A percentile compares a stretch with the other conserved stretches of the same genome.
Conservation (phyloP, 306 rosid species). For the Trifolium repens region DNA sequence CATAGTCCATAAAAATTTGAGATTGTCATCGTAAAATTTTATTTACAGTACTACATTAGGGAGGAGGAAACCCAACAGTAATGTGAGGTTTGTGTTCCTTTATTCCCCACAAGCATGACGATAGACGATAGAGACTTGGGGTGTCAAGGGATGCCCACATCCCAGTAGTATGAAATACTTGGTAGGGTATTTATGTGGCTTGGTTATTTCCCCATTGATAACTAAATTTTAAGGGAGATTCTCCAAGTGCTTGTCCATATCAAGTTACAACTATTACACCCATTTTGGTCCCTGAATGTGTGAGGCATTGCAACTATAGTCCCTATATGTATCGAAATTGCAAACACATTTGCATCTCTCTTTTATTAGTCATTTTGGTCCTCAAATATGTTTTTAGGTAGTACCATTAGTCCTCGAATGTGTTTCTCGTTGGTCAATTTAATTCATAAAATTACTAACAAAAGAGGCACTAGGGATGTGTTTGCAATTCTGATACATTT, state of each 20-base stretch:
- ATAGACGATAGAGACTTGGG: not conserved
- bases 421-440: too few species aligned
- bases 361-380: too few species aligned
- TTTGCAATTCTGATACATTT: too few species aligned
- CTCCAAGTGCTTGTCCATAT: not conserved
- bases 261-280: not conserved
- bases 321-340: too few species aligned
- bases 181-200: not conserved
- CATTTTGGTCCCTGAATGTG: too few species aligned
- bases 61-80: not conserved
- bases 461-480: too few species aligned
- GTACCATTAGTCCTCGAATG: too few species aligned
- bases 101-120: not conserved
- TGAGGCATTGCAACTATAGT: too few species aligned
- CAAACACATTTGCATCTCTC: too few species aligned
- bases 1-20: conserved; percentile 31
- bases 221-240: not conserved
- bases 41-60: not conserved
- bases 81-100: not conserved
- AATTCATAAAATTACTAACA: too few species aligned
- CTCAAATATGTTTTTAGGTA: too few species aligned
- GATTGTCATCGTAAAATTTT: conserved; percentile 18
- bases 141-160: not conserved
- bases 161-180: not conserved
- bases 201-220: conserved; percentile 4